These are phyloP conservation scores for Aschersonia sp. DNA, from an alignment of 2,329 filamentous ascomycete species.

Conservation along the genomic window DNA sequence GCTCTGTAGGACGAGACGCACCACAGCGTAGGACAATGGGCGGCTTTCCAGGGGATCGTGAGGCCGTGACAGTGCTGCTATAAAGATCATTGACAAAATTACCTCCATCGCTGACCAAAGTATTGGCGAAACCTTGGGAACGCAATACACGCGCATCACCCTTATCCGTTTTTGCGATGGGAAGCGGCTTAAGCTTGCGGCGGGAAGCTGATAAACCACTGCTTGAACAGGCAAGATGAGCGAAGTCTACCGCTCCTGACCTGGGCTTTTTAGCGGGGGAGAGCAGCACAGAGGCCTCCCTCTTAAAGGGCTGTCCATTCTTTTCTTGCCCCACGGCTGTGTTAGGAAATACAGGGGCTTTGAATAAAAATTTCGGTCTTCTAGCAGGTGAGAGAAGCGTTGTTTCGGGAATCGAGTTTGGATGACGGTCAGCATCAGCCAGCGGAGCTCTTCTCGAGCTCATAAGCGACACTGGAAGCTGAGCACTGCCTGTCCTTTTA, in stretches of 20 bases:
- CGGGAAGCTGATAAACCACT: constrained; percentile 3
- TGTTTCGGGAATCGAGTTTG: constrained; percentile 18
- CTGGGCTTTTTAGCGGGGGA: constrained; percentile 34
- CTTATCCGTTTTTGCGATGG: too few species aligned
- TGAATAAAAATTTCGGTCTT: constrained; percentile 29
- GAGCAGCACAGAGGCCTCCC: constrained; percentile 29
- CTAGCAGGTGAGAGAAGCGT: constrained; percentile 37
- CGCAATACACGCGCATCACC: too few species aligned
- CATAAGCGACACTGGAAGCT: constrained; percentile 18
- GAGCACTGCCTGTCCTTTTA: constrained; percentile 22
- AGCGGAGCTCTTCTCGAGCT: constrained; percentile 9
- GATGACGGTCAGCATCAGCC: constrained; percentile 5
- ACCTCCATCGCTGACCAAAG: too few species aligned
- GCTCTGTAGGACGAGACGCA: too few species aligned
- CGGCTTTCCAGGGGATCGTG: too few species aligned
- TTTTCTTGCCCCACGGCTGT: constrained; percentile 11
- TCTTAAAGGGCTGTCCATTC: constrained; percentile 24
- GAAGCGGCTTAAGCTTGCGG: too few species aligned
- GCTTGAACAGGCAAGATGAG: constrained; percentile 8
- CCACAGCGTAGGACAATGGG: too few species aligned
- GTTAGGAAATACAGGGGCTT: constrained; percentile 17
- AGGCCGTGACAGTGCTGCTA: too few species aligned
- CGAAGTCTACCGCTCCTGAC: constrained; percentile 19
- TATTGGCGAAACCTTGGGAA: too few species aligned
- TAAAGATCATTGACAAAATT: too few species aligned